Base-by-base conservation (phyloP, 441 rosid species). In the Brassica hybrid region DNA sequence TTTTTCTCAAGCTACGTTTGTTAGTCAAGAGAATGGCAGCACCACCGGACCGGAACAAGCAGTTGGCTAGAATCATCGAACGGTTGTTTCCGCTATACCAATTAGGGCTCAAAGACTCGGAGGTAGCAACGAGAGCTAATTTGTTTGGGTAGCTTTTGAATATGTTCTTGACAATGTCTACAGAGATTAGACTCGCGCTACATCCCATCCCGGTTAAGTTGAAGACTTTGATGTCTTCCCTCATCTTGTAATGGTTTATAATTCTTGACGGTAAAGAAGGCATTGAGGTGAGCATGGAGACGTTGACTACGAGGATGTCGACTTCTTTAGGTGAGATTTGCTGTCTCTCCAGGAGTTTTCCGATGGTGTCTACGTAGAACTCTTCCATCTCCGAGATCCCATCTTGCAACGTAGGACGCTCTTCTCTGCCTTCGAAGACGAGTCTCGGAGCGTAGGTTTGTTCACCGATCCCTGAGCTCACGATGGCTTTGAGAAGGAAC, bases 141-240 rank as follows among this genome's bases (percentile, higher is more conserved):
- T 58, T 67, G 69, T 92, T 87, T 41, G 84, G 82, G 43, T 86
- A 67, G 8, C 84, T 79, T 60, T 84, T 90, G 76, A 96, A 92
- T 9, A 89, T 52, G 87, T 82, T 90, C 5, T 83, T 87, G 17
- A 84, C 91, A 52, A 90, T 79, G 65, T 92, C 91, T 21, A 91
- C 48, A 10, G 99, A 89, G 23, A 96, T 80, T 21, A 96, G 80
- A 77, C 97, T 93, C 16, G 97, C 97, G 72, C 97, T 93, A 17
- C 99, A 96, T 0, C 99, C 98, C 98, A 96, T 96, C 7, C 96
- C 98, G 0, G 97, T 83, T 10, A 96, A 76, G 67, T 93, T 89
- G 59, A 78, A 92, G 21, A 86, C 88, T 77, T 92, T 93, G 6
- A 93, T 62, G 68, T 93, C 95, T 3, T 87, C 84, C 61, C 95